Percentiles rank a stretch among this genome's conserved stretches.
These are phyloP conservation scores for Penicillium sp. DNA, from an alignment of 2,329 filamentous ascomycete species.

Conservation along the genomic window DNA sequence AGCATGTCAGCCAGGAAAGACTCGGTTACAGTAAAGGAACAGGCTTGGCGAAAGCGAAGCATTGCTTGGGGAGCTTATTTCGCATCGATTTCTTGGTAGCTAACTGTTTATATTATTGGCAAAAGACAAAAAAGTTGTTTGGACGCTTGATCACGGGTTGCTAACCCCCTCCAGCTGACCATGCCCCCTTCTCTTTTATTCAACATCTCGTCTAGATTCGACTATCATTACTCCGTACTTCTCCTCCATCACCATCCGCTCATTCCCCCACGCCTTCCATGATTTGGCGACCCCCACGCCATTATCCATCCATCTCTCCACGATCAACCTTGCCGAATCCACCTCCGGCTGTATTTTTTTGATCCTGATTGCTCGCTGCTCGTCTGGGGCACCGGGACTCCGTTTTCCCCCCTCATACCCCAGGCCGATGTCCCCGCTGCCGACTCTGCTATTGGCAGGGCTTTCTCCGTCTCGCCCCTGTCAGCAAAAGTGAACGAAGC, in stretches of 20 bases:
- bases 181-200: neutral
- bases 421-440: slow-evolving; percentile 18
- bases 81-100: neutral
- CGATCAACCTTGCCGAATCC: slow-evolving; percentile 7
- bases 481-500: neutral
- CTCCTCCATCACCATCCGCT: neutral
- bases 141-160: neutral
- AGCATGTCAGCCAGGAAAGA: neutral
- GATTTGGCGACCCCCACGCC: neutral
- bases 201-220: neutral
- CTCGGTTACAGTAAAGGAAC: neutral
- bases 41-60: neutral
- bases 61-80: neutral
- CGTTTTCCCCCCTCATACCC: slow-evolving; percentile 12
- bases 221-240: neutral
- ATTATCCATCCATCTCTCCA: slow-evolving; percentile 8
- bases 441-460: slow-evolving; percentile 21
- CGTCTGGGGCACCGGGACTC: slow-evolving; percentile 8
- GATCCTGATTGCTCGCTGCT: slow-evolving; percentile 11
- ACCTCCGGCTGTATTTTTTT: slow-evolving; percentile 3
- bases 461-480: slow-evolving; percentile 1
- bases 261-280: slow-evolving; percentile 13
- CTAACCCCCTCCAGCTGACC: neutral
- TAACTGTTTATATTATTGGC: no score
- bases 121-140: neutral